phyloP scores from a whole-genome alignment of 176 grass and related monocot genomes.

The Avena insularis region DNA sequence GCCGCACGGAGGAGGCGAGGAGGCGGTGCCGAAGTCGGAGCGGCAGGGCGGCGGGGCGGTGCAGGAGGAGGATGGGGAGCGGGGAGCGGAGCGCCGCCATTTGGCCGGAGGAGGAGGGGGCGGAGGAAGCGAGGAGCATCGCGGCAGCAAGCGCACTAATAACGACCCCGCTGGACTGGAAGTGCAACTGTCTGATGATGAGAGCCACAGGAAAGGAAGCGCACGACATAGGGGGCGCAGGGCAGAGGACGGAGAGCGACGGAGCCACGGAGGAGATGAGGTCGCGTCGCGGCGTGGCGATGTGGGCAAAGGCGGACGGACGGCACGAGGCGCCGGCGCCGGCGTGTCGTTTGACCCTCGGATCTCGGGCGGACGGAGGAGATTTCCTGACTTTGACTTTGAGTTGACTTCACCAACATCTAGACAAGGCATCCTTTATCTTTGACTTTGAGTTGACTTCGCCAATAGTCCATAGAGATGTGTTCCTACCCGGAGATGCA shows the following conservation, averaged over 20 bases:
- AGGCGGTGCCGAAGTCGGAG: not conserved
- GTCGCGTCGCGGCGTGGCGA: not conserved
- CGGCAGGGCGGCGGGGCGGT: not conserved
- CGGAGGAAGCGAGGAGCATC: not conserved
- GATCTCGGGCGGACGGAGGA: not conserved
- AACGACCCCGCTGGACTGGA: not conserved
- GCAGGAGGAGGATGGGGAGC: not conserved
- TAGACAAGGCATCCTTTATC: too few species aligned
- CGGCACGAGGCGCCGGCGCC: not conserved
- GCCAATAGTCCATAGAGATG: too few species aligned
- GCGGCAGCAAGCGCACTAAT: not conserved
- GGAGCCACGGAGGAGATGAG: not conserved
- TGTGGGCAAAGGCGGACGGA: not conserved
- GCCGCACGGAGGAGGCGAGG: too few species aligned
- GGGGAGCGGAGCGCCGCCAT: not conserved
- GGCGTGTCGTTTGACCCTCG: not conserved
- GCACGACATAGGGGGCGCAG: too few species aligned
- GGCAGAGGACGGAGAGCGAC: not conserved
- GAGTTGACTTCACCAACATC: too few species aligned
- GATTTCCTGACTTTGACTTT: too few species aligned
- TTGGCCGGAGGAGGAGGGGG: not conserved
- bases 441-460: too few species aligned
- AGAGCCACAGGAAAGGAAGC: not conserved
- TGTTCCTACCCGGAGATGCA: too few species aligned
- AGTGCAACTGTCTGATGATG: not conserved